Evolutionary conservation across 2,329 filamentous ascomycete genomes (phyloP).

Genomic region (Fusarium staphyleae): DNA sequence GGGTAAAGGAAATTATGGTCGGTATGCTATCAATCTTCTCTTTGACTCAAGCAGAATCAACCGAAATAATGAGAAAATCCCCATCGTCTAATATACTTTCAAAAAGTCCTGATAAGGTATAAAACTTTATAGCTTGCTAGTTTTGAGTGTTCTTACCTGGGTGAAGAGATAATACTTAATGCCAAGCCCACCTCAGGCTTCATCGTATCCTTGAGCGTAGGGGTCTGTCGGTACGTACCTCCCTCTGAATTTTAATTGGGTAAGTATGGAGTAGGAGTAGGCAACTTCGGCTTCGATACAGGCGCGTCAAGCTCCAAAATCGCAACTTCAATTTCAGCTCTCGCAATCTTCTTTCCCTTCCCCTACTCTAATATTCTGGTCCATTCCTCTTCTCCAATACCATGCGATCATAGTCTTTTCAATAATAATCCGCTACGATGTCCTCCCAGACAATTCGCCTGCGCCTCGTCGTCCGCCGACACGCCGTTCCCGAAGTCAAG

Average conservation of each 20-base stretch:
- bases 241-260: constrained; percentile 12
- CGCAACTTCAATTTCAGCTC: constrained; percentile 13
- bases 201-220: too few species aligned
- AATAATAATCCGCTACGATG: constrained; percentile 33
- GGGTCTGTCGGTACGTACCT: constrained; percentile 1
- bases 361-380: neutral
- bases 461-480: constrained; percentile 74
- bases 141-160: too few species aligned
- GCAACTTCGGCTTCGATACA: constrained; percentile 3
- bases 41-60: too few species aligned
- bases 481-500: constrained; percentile 74
- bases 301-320: constrained; percentile 32
- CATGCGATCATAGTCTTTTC: constrained; percentile 28
- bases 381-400: neutral
- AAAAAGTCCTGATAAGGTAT: too few species aligned
- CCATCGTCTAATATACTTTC: too few species aligned
- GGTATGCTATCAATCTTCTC: too few species aligned
- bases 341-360: constrained; percentile 6
- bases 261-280: too few species aligned
- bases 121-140: too few species aligned
- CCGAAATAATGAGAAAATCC: too few species aligned
- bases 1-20: too few species aligned
- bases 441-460: constrained; percentile 65
- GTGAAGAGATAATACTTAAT: too few species aligned
- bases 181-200: too few species aligned